A percentile compares a stretch with the other conserved stretches of the same genome.
These are phyloP conservation scores for Juglanconis oblonga DNA, from an alignment of 2,329 filamentous ascomycete species.

Conservation along the genomic window DNA sequence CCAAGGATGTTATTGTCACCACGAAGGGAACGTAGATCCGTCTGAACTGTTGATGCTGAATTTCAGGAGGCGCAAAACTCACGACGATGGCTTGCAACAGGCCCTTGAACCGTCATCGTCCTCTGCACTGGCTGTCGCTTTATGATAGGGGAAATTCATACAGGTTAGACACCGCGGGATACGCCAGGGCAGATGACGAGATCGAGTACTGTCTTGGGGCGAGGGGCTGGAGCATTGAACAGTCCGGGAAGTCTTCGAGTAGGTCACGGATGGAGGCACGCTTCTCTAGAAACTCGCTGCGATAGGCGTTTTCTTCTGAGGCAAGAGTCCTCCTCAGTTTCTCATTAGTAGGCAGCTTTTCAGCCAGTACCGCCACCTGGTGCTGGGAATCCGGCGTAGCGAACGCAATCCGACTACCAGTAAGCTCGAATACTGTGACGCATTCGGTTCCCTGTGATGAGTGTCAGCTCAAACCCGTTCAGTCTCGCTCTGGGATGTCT, in stretches of 20 bases:
- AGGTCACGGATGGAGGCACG: slow-evolving; percentile 52
- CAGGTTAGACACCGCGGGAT: slow-evolving; percentile 37
- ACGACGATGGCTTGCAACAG: no score
- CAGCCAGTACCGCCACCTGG: slow-evolving; percentile 16
- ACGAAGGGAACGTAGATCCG: no score
- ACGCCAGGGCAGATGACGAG: slow-evolving; percentile 50
- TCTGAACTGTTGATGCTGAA: no score
- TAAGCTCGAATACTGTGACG: slow-evolving; percentile 20
- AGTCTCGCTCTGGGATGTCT: not conserved
- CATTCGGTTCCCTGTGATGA: slow-evolving; percentile 1
- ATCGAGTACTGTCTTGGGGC: slow-evolving; percentile 56
- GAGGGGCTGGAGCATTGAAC: slow-evolving; percentile 56
- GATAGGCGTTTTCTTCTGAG: slow-evolving; percentile 26
- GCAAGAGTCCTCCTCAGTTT: slow-evolving; percentile 9
- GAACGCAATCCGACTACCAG: slow-evolving; percentile 21
- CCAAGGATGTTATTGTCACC: no score
- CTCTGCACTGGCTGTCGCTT: not conserved
- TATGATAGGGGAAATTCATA: not conserved
- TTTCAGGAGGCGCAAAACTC: no score
- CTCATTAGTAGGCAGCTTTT: slow-evolving; percentile 13
- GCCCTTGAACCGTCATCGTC: not conserved
- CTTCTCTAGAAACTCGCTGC: slow-evolving; percentile 39
- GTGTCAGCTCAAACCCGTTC: not conserved
- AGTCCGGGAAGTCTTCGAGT: slow-evolving; percentile 47
- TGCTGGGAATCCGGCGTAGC: slow-evolving; percentile 21